Conservation (phyloP, 2,329 filamentous ascomycete genomes). For the Pyricularia grisea region DNA sequence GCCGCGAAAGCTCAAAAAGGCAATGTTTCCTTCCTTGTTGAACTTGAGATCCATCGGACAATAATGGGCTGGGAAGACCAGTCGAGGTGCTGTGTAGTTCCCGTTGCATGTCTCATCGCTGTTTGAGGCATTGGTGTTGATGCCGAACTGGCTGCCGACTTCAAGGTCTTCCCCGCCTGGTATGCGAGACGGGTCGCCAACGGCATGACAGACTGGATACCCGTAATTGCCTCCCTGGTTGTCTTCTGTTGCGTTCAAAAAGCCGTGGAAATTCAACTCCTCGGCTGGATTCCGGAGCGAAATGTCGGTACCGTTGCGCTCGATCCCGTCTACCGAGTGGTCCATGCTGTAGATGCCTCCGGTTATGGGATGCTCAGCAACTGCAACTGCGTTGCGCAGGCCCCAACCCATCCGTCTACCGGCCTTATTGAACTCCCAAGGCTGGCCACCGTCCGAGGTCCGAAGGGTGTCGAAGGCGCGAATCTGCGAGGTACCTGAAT, state of each 20-base stretch:
- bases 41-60: conserved; percentile 66
- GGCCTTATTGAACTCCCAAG: conserved; percentile 37
- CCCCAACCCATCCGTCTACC: conserved; percentile 54
- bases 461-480: conserved; percentile 32
- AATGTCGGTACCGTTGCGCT: conserved; percentile 47
- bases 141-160: conserved; percentile 40
- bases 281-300: conserved; percentile 62
- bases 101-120: conserved; percentile 25
- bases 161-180: conserved; percentile 24
- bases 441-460: conserved; percentile 14
- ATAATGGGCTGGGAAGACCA: conserved; percentile 53
- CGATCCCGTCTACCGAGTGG: conserved; percentile 59
- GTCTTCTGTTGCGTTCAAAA: conserved; percentile 29
- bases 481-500: conserved; percentile 49
- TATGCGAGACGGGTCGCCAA: conserved; percentile 34
- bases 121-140: conserved; percentile 20
- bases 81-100: conserved; percentile 34
- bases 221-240: conserved; percentile 41
- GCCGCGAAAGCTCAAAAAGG: conserved; percentile 61
- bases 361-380: conserved; percentile 50
- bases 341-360: conserved; percentile 54
- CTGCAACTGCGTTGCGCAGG: conserved; percentile 55
- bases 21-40: conserved; percentile 43
- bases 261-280: conserved; percentile 64
- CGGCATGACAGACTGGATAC: conserved; percentile 58